These are phyloP conservation scores for Silene vulgaris DNA, from an alignment of 179 eudicot genomes.

Conservation along the genomic window DNA sequence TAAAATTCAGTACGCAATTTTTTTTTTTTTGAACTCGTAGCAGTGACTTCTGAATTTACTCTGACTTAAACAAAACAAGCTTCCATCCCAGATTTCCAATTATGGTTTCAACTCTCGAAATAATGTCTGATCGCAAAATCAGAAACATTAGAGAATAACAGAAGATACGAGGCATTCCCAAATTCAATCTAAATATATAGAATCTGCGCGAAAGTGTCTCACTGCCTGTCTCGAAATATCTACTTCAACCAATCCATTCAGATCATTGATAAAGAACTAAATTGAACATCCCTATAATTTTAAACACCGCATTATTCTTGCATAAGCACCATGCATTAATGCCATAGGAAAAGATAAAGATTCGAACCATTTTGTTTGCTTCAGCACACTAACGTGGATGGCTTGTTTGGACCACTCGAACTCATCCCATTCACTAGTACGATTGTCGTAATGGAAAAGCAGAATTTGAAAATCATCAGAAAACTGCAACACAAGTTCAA, in stretches of 20 bases:
- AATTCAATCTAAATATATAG: neutral
- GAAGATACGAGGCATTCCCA: neutral
- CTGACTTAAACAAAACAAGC: no score
- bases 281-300: neutral
- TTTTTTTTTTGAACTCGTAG: no score
- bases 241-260: no score
- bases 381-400: conserved; percentile 58
- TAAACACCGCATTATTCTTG: neutral
- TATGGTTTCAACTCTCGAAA: no score
- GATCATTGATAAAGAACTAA: no score
- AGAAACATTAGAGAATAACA: neutral
- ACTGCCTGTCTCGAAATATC: neutral
- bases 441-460: conserved; percentile 90
- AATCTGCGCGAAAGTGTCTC: neutral
- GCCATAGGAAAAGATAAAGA: conserved; percentile 9
- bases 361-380: conserved; percentile 61
- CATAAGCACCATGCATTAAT: conserved; percentile 5
- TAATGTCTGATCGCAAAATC: no score
- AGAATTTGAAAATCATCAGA: conserved; percentile 77
- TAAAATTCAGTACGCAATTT: no score
- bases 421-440: conserved; percentile 77
- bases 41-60: no score
- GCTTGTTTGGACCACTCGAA: conserved; percentile 83
- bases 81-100: no score
- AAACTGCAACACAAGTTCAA: conserved; percentile 40